phyloP scores from a whole-genome alignment of 345 rosid species.

The Durio zibethinus region DNA sequence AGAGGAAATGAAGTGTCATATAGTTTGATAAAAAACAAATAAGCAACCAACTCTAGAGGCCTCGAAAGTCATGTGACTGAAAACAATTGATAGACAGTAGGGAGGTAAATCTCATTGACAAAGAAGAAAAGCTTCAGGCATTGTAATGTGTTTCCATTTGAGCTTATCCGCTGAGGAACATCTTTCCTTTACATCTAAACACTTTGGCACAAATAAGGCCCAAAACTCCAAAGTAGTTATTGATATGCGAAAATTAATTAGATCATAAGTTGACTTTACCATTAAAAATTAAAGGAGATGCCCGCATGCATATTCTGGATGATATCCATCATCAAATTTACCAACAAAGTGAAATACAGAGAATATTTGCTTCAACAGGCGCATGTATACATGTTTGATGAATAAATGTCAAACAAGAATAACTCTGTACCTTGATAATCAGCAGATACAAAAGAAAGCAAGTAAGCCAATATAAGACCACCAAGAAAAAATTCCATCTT shows the following conservation, averaged over 20 bases:
- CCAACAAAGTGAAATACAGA: background rate
- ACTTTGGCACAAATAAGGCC: background rate
- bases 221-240: background rate
- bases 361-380: background rate
- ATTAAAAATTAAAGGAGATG: background rate
- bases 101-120: background rate
- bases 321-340: background rate
- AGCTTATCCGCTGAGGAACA: background rate
- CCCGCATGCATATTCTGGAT: background rate
- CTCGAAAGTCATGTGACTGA: background rate
- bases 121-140: background rate
- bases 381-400: background rate
- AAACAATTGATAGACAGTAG: background rate
- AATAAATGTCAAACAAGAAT: background rate
- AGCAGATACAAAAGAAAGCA: slow-evolving; percentile 48
- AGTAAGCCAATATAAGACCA: slow-evolving; percentile 41
- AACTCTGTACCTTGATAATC: slow-evolving; percentile 73
- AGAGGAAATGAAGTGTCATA: background rate
- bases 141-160: background rate
- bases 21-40: background rate
- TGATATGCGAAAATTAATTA: background rate
- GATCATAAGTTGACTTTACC: background rate
- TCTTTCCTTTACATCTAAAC: background rate
- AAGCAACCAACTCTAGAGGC: background rate
- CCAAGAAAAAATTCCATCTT: slow-evolving; percentile 56